A percentile compares a stretch with the other conserved stretches of the same genome.
Conservation (phyloP, 768 basidiomycete species). For the Cystobasidium ongulense region DNA sequence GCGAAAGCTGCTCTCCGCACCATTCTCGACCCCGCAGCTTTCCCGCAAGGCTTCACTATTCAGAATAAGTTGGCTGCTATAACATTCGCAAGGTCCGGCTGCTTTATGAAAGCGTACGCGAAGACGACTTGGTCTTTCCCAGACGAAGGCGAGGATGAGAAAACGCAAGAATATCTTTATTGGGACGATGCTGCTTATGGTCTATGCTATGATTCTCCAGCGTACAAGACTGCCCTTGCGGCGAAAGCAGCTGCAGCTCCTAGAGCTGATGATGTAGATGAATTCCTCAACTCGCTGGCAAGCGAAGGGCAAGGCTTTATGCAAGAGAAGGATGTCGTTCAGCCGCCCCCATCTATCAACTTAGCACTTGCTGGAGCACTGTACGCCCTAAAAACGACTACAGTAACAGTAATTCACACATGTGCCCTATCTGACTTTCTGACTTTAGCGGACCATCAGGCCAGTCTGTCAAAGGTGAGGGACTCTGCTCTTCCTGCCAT, state of each 20-base stretch:
- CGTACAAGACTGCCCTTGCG: slow-evolving; percentile 45
- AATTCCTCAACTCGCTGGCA: slow-evolving; percentile 31
- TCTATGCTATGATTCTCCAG: neutral
- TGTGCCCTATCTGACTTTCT: neutral
- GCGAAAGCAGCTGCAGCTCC: neutral
- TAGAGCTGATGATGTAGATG: slow-evolving; percentile 12
- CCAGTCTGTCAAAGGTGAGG: neutral
- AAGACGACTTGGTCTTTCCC: slow-evolving; percentile 37
- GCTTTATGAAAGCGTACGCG: slow-evolving; percentile 39
- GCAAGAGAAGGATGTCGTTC: neutral
- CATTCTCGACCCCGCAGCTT: slow-evolving; percentile 75
- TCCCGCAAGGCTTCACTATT: slow-evolving; percentile 89
- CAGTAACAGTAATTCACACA: too few species aligned
- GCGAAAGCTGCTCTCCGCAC: slow-evolving; percentile 71
- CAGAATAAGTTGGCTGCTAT: slow-evolving; percentile 79
- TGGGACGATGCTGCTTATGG: slow-evolving; percentile 72
- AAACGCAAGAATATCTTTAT: slow-evolving; percentile 49
- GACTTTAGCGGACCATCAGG: slow-evolving; percentile 6
- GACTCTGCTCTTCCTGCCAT: neutral
- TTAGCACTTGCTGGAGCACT: slow-evolving; percentile 7
- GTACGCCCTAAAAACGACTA: neutral
- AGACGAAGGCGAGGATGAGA: slow-evolving; percentile 22
- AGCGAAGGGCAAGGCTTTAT: neutral
- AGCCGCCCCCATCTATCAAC: slow-evolving; percentile 1
- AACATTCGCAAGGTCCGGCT: slow-evolving; percentile 67